Evolutionary conservation across 306 rosid species (phyloP).

Genomic region (Medicago arabica): DNA sequence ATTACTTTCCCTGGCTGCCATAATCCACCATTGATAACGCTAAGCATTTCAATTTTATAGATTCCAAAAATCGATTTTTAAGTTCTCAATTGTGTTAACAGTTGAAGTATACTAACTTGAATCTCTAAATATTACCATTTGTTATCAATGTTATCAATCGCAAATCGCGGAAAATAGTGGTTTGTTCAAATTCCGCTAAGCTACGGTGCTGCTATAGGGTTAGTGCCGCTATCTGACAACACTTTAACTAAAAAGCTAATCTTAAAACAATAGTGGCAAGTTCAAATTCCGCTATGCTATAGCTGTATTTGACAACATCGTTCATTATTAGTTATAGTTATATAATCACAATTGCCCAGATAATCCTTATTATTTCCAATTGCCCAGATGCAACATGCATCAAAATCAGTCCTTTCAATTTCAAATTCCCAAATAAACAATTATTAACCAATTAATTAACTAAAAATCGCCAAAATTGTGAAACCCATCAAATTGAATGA

Average conservation of each 20-base stretch:
- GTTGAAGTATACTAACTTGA: constrained; percentile 10
- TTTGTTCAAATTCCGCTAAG: no score
- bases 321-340: not conserved
- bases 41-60: constrained; percentile 26
- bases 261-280: no score
- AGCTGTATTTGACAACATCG: no score
- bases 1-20: not conserved
- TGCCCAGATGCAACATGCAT: not conserved
- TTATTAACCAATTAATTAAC: no score
- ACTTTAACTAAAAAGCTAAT: no score
- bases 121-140: constrained; percentile 21
- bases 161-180: no score
- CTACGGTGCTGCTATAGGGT: no score
- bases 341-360: not conserved
- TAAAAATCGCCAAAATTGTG: not conserved
- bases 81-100: not conserved
- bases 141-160: not conserved
- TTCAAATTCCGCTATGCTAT: no score
- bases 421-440: not conserved
- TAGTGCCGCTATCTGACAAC: no score
- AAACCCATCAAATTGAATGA: not conserved
- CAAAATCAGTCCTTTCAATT: not conserved
- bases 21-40: not conserved
- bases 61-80: constrained; percentile 7
- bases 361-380: constrained; percentile 2